A percentile compares a stretch with the other conserved stretches of the same genome.
Conservation (phyloP, 2,329 filamentous ascomycete species). For the Botrytis sinoallii region DNA sequence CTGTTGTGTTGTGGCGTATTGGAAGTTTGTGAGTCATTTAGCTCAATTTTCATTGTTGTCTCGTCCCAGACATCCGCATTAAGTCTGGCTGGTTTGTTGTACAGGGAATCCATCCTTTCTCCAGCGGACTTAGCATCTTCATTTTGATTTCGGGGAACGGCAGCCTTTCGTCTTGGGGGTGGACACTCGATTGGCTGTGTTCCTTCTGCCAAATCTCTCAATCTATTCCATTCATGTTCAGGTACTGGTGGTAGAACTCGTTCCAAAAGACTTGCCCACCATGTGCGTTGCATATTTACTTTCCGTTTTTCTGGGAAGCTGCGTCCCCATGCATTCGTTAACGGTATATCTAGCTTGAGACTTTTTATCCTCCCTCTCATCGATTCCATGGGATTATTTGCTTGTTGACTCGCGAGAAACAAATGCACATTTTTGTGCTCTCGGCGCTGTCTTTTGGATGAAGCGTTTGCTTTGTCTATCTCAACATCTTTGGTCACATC, state of each 20-base stretch:
- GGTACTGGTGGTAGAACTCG: slow-evolving; percentile 55
- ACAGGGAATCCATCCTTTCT: not conserved
- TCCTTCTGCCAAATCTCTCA: slow-evolving; percentile 47
- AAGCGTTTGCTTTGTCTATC: not conserved
- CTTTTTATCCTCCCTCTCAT: slow-evolving; percentile 14
- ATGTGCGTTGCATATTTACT: slow-evolving; percentile 45
- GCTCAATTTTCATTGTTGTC: no score
- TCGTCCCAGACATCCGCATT: not conserved
- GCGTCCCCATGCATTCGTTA: slow-evolving; percentile 50
- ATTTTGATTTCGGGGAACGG: not conserved
- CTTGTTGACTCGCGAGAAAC: slow-evolving; percentile 26
- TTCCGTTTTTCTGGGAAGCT: slow-evolving; percentile 42
- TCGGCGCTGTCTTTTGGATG: not conserved
- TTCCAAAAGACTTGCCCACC: slow-evolving; percentile 47
- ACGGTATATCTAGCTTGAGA: slow-evolving; percentile 41
- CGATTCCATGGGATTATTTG: slow-evolving; percentile 21
- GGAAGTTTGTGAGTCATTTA: not conserved
- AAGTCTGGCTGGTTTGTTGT: not conserved
- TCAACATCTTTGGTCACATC: not conserved
- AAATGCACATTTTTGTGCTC: not conserved
- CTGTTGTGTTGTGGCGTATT: not conserved
- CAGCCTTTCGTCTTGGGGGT: slow-evolving; percentile 29
- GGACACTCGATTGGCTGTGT: slow-evolving; percentile 20
- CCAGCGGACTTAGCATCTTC: not conserved
- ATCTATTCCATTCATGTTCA: slow-evolving; percentile 52